These are phyloP conservation scores for Fusarium clavum DNA, from an alignment of 2,329 filamentous ascomycete genomes.

Conservation along the genomic window DNA sequence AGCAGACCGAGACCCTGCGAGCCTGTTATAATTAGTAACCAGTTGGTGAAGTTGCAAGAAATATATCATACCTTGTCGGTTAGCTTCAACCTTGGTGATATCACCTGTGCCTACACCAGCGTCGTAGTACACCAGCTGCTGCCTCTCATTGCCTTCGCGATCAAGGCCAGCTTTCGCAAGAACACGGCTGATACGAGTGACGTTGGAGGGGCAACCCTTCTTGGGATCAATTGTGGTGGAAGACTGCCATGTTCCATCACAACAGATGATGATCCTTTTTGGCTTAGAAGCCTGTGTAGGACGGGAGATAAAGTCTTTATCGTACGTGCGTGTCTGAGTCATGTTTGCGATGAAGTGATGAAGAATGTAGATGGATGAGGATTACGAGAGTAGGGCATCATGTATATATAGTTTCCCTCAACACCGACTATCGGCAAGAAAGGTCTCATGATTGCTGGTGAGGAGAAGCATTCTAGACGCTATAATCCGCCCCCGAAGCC, in stretches of 20 bases:
- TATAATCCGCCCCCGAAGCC: neutral
- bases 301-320: slow-evolving; percentile 10
- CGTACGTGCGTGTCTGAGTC: slow-evolving; percentile 12
- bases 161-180: slow-evolving; percentile 33
- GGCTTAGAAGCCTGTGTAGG: neutral
- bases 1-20: slow-evolving; percentile 38
- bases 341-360: neutral
- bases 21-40: neutral
- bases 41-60: fast-evolving
- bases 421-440: neutral
- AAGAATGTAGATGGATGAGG: neutral
- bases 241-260: slow-evolving; percentile 50
- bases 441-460: neutral
- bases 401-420: neutral
- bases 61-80: neutral
- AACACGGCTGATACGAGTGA: slow-evolving; percentile 45
- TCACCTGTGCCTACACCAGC: slow-evolving; percentile 15
- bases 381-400: neutral
- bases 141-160: slow-evolving; percentile 40
- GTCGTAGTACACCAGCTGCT: slow-evolving; percentile 51
- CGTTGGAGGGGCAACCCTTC: slow-evolving; percentile 44
- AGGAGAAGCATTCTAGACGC: neutral
- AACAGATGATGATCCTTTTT: slow-evolving; percentile 45
- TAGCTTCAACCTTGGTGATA: slow-evolving; percentile 2
- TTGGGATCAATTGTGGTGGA: slow-evolving; percentile 25